Percentiles rank a stretch among this genome's conserved stretches.
These are phyloP conservation scores for Chlamydomonas schloesseri DNA, from an alignment of 139 green algal genomes.

Conservation along the genomic window DNA sequence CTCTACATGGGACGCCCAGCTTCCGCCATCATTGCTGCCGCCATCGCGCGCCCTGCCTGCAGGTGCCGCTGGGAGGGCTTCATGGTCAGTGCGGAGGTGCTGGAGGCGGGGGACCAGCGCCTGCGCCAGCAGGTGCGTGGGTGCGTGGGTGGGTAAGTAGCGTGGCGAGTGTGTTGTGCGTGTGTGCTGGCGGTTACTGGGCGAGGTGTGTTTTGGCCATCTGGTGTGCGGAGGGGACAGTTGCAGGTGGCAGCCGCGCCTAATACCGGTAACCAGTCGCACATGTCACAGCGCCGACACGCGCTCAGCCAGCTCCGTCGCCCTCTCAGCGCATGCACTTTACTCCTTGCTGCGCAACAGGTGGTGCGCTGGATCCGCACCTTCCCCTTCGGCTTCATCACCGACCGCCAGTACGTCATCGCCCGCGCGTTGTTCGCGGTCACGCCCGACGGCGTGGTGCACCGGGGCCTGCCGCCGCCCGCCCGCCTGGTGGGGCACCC, in stretches of 20 bases:
- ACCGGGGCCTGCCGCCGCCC: constrained; percentile 24
- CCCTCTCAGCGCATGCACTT: too few species aligned
- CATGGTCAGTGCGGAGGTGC: constrained; percentile 48
- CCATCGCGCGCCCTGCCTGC: background rate
- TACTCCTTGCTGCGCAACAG: constrained; percentile 27
- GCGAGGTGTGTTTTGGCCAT: too few species aligned
- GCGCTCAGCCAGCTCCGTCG: too few species aligned
- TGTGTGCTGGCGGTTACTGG: too few species aligned
- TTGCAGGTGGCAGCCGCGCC: too few species aligned
- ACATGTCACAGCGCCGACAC: too few species aligned
- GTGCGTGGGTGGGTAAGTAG: background rate
- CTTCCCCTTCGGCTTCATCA: constrained; percentile 86
- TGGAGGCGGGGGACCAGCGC: constrained; percentile 25
- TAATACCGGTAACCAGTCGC: too few species aligned
- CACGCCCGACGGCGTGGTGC: constrained; percentile 24
- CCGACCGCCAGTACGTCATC: constrained; percentile 84
- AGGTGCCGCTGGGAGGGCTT: constrained; percentile 42
- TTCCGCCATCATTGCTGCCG: too few species aligned
- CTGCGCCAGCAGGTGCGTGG: constrained; percentile 59
- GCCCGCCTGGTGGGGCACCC: background rate
- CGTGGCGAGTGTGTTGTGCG: too few species aligned
- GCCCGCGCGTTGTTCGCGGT: constrained; percentile 62
- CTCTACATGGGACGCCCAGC: too few species aligned
- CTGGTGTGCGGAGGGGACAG: too few species aligned
- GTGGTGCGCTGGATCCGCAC: constrained; percentile 83